Evolutionary conservation across 225 moss, liverwort and hornwort genomes (phyloP), one percentile per base, ranked within the genome.

Genomic region (Rhytidiadelphus loreus): DNA sequence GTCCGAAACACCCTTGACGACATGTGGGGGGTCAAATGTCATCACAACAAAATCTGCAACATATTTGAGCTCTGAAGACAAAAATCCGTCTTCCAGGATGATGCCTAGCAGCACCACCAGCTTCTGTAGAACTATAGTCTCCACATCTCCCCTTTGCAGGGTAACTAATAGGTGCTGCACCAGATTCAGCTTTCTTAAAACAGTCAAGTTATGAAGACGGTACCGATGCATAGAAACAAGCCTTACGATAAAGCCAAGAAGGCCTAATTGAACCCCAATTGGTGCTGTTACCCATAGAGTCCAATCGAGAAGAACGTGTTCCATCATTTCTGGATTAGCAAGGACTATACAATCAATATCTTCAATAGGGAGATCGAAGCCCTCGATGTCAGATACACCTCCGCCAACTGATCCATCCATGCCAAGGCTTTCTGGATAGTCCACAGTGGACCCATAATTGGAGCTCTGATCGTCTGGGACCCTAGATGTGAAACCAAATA

Each of bases 21-120:
- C 93, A 92, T 95, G 95, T 76, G 97, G 96, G 44, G 97, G 97
- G 89, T 97, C 95, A 91, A 97, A 97, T 43, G 97, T 97, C 97
- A 97, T 97, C 59, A 97, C 96, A 56, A 97, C 97, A 89, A 97
- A 97, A 91, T 97, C 97, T 83, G 97, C 96, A 79, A 96, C 97
- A 90, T 97, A 97, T 81, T 96, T 96, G 37, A 97, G 95, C 91
- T 97, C 97, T 50, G 96, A 91, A 66, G 95, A 82, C 82, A 97
- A 81, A 88, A 97, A 97, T 29, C 97, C 97, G 88, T 97, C 95
- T 93, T 97, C 97, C 90, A 97, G 89, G 59, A 97, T 92, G 74
- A 97, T 94, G 71, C 97, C 97, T 68, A 97, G 88, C 57, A 97
- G 91, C 52, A 97, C 95, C 80, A 97, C 95, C 35, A 97, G 93